Conservation (phyloP, 768 basidiomycete genomes). For the Nidula microcarpa region DNA sequence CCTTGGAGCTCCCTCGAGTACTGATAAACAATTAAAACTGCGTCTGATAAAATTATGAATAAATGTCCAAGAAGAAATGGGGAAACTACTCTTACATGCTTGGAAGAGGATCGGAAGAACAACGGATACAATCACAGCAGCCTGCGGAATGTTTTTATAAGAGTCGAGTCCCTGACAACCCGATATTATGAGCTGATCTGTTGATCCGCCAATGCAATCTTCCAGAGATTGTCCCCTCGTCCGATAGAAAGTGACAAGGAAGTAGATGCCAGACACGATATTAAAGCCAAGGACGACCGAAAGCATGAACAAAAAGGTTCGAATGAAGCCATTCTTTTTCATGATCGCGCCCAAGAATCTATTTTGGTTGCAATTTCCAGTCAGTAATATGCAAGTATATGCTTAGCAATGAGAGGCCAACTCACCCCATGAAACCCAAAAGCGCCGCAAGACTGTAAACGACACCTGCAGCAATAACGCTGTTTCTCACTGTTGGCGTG, state of each 20-base stretch:
- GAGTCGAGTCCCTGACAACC: slow-evolving; percentile 24
- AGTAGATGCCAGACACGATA: slow-evolving; percentile 24
- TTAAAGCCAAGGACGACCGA: slow-evolving; percentile 23
- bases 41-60: slow-evolving; percentile 22
- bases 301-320: slow-evolving; percentile 26
- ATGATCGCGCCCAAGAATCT: slow-evolving; percentile 38
- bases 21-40: slow-evolving; percentile 30
- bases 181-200: slow-evolving; percentile 16
- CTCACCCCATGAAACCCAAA: slow-evolving; percentile 30
- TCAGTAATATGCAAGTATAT: no score
- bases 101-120: slow-evolving; percentile 33
- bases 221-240: slow-evolving; percentile 17
- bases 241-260: slow-evolving; percentile 26
- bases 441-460: slow-evolving; percentile 29
- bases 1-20: slow-evolving; percentile 29
- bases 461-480: slow-evolving; percentile 23
- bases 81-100: slow-evolving; percentile 26
- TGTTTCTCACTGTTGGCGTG: slow-evolving; percentile 20
- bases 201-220: slow-evolving; percentile 24
- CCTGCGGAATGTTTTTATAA: slow-evolving; percentile 20
- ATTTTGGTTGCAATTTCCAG: neutral
- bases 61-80: neutral
- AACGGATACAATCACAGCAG: slow-evolving; percentile 22
- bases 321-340: slow-evolving; percentile 32
- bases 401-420: neutral